Evolutionary conservation across 176 grass and related monocot genomes (phyloP), one percentile per base, ranked within the genome.

Genomic region (Dactylis glomerata): DNA sequence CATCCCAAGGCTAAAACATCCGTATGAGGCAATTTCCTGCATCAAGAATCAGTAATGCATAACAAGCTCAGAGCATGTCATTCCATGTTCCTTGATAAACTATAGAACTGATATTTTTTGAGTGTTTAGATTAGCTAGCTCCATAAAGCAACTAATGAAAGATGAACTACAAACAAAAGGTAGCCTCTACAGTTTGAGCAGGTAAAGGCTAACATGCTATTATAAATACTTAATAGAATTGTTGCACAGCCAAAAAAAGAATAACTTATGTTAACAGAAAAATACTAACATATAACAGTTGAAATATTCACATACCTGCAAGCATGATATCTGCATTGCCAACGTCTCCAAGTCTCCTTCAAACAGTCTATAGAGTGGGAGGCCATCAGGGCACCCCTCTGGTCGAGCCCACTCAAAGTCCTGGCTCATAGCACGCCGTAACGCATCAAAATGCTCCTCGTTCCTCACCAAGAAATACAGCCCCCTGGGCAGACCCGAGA

Each of bases 1-100:
- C 95, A 98, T 98, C 57, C 95, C 95, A 67, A 95, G 89, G 75
- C 95, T 98, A 80, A 98, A 98, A 31, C 95, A 98, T 76, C 95
- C 95, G 87, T 98, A 91, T 3, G 95, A 93, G 5, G 95, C 95
- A 84, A 98, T 98, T 47, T 98, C 95, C 95, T 98, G 87, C 31
- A 94, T 34, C 20, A 33, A 78, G 26, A 75, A 57, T 38, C 16
- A 65, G 37, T 6, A 80, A 62, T 86, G 15, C 82, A 78, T 65
- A 37, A 49, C 50, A 40, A 57, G 40, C 24, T 79, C 24, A 31
- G 17, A 23, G 82, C 17, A 40, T 70, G 22, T 6, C n/a, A 55
- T 24, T 40, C 40, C 49, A 22, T 1, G 0, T 55, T 75, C n/a
- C 56, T 56, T 42, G 27, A 55, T 74, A 31, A 85, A 75, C 11